Conservation (phyloP, 225 moss, liverwort and hornwort species). For the Anthoceros angustus region DNA sequence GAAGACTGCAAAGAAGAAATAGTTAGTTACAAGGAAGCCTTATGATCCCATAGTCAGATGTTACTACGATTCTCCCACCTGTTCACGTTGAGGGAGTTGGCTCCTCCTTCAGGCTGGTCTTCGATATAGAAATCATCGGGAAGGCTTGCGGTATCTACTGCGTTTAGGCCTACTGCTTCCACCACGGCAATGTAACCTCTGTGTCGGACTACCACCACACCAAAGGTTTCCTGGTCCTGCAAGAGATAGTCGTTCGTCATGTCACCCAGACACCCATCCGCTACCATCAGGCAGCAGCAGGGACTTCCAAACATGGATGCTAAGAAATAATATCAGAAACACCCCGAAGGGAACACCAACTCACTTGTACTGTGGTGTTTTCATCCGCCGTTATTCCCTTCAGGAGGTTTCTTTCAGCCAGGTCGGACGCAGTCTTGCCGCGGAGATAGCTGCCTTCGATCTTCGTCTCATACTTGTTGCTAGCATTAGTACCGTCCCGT, state of each 20-base stretch:
- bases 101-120: conserved; percentile 48
- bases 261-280: too few relatives aligned
- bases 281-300: too few relatives aligned
- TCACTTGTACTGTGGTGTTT: conserved; percentile 52
- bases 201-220: conserved; percentile 39
- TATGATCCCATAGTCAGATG: too few relatives aligned
- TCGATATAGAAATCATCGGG: conserved; percentile 30
- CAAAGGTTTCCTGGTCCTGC: conserved; percentile 39
- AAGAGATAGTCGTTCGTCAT: background rate
- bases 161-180: conserved; percentile 31
- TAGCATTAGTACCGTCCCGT: conserved; percentile 28
- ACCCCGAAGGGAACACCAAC: background rate
- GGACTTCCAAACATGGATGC: too few relatives aligned
- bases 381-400: conserved; percentile 58
- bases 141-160: conserved; percentile 13
- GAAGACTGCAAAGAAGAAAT: conserved; percentile 24
- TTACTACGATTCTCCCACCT: conserved; percentile 13
- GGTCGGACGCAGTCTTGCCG: conserved; percentile 23
- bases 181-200: conserved; percentile 38
- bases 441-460: conserved; percentile 21
- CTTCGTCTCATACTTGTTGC: conserved; percentile 28
- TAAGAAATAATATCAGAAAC: background rate
- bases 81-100: conserved; percentile 45
- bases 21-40: too few relatives aligned
- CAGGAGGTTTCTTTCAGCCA: conserved; percentile 40